Evolutionary conservation across 371 early-diverging fungal genomes (phyloP), one percentile per base, ranked within the genome.

Genomic region (Polyrhizophydium stewartii): DNA sequence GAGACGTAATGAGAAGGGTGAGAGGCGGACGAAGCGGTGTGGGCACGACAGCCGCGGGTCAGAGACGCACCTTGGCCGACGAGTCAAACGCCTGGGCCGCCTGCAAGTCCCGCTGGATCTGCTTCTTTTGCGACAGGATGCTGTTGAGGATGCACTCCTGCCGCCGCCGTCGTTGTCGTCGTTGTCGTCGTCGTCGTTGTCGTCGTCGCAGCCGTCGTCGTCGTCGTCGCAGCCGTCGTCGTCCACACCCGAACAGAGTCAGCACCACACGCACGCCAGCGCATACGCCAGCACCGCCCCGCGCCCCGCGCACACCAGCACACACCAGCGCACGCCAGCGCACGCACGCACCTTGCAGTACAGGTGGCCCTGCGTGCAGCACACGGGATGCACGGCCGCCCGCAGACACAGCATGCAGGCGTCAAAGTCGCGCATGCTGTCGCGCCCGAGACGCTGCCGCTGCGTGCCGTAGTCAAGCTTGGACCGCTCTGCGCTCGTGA

Each of bases 401-500:
- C 87, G 88, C n/a, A 96, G 77, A 65, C 98, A 97, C 28, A 96
- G 68, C 66, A 85, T 91, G 69, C 98, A 97, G 19, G 93, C 86
- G 67, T 97, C 87, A 71, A 87, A 95, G 43, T 85, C 75, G 37
- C 92, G 75, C 78, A 89, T 90, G 1, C 93, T 91, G 67, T 95
- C 97, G 13, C 86, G 77, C 0, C 96, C 96, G 45, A 71, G 56
- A 22, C 70, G 61, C 63, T 75, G 71, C 65, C 84, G 90, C 70
- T 92, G 88, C 0, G 94, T 94, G 37, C 98, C 98, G 70, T 96
- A 96, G 43, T 90, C 88, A 7, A 92, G 78, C 71, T 87, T 85
- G 60, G 88, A 80, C 37, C 88, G 76, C 72, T 96, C 98, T 28
- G 91, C 93, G 71, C 92, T 89, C 19, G 97, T 97, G 71, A 96